Evolutionary conservation across 2,329 filamentous ascomycete species (phyloP), one percentile per base, ranked within the genome.

Genomic region (Zymoseptoria ardabiliae): DNA sequence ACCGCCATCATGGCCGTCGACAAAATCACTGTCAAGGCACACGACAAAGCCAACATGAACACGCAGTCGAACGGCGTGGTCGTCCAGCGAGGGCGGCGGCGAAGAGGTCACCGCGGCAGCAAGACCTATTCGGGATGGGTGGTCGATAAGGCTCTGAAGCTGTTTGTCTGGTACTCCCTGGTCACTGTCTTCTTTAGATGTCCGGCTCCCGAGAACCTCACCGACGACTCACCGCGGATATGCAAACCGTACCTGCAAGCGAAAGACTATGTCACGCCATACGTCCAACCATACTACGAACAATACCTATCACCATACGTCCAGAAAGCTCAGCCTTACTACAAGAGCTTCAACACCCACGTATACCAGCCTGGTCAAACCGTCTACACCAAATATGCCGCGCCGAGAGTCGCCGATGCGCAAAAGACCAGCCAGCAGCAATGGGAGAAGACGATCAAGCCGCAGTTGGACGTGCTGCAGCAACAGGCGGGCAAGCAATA

Each of bases 111-210:
- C 22, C 50, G n/a, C 48, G 56, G 13, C 62, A 63, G 58, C 50
- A 56, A 57, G 28, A 65, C 65, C 19, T 66, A 60, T 45, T 59
- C 62, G 3, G 64, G 58, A 49, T 71, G 68, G 68, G 22, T 64
- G 23, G 22, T 67, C 41, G 64, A 70, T 58, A 71, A 72, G 61
- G 59, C 52, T 23, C 28, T 66, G 58, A 72, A 93, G 69, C 74
- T 97, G 51, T 74, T 87, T 59, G 88, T 90, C 20, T 99, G 93
- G 93, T 96, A 94, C 73, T 82, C 86, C 41, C 85, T 97, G 64
- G 74, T 91, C 62, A 94, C 89, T 22, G 78, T 94, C 58, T 76
- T 93, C 60, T 89, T 99, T 73, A 85, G 87, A 62, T 99, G 93
- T 73, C 93, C 93, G 11, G 79, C 85, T 2, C 84, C 83, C 8